These are phyloP conservation scores for Trichoderma koningii DNA, from an alignment of 2,329 filamentous ascomycete species.

Conservation along the genomic window DNA sequence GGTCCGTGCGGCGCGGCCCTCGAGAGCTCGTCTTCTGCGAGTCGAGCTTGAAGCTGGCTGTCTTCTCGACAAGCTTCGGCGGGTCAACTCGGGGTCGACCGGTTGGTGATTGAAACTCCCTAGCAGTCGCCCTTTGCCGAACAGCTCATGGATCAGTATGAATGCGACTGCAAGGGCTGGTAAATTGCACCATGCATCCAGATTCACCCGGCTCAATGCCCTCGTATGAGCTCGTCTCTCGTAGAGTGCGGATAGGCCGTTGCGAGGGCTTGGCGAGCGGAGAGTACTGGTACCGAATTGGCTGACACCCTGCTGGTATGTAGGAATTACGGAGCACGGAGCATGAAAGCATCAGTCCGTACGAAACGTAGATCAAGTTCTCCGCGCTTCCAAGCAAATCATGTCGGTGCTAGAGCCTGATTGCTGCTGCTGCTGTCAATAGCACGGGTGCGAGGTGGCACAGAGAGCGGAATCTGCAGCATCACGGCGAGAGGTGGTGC, in stretches of 20 bases:
- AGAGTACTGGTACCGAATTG: background rate
- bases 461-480: background rate
- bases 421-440: too few relatives aligned
- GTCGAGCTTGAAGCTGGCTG: background rate
- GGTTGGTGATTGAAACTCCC: background rate
- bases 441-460: background rate
- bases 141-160: background rate
- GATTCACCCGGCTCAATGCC: conserved; percentile 16
- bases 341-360: background rate
- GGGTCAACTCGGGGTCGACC: background rate
- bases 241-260: conserved; percentile 23
- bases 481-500: background rate
- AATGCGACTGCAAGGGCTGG: conserved; percentile 18
- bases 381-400: too few relatives aligned
- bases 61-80: background rate
- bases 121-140: background rate
- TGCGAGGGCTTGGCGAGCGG: conserved; percentile 10
- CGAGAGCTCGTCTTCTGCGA: background rate
- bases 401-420: too few relatives aligned
- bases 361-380: background rate
- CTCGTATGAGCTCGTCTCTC: conserved; percentile 21
- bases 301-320: background rate
- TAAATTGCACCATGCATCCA: conserved; percentile 11
- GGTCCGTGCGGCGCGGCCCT: background rate
- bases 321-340: background rate